phyloP scores from a whole-genome alignment of 345 rosid genomes.

The Triadica sebifera region DNA sequence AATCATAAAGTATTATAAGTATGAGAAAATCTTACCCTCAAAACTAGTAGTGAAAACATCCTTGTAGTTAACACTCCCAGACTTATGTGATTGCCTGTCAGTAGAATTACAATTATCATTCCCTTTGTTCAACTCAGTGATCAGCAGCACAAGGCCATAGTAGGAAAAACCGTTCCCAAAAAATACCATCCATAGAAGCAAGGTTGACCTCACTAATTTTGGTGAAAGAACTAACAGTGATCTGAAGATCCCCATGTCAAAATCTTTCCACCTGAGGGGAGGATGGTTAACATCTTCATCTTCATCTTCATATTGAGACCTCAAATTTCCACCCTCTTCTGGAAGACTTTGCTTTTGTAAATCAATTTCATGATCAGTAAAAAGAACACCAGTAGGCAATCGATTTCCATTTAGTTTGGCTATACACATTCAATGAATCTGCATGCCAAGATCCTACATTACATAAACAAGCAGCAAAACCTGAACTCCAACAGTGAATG shows the following conservation, averaged over 20 bases:
- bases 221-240: slow-evolving; percentile 62
- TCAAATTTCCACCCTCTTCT: slow-evolving; percentile 39
- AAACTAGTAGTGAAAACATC: slow-evolving; percentile 76
- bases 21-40: slow-evolving; percentile 49
- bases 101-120: slow-evolving; percentile 38
- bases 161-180: slow-evolving; percentile 89
- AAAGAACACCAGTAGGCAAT: slow-evolving; percentile 69
- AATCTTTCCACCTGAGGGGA: slow-evolving; percentile 31
- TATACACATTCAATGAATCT: slow-evolving; percentile 16
- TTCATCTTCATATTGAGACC: slow-evolving; percentile 23
- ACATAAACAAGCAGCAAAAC: neutral
- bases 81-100: slow-evolving; percentile 22
- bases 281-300: slow-evolving; percentile 8
- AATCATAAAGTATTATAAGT: neutral
- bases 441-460: neutral
- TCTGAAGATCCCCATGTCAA: slow-evolving; percentile 40
- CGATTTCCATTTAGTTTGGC: slow-evolving; percentile 50
- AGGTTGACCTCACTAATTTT: slow-evolving; percentile 55
- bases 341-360: slow-evolving; percentile 27
- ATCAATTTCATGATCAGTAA: slow-evolving; percentile 54
- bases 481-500: neutral
- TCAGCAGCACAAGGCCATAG: slow-evolving; percentile 85
- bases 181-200: slow-evolving; percentile 79
- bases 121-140: slow-evolving; percentile 71
- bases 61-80: slow-evolving; percentile 54